phyloP scores from a whole-genome alignment of 2,329 filamentous ascomycete species.

The Colletotrichum musicola region DNA sequence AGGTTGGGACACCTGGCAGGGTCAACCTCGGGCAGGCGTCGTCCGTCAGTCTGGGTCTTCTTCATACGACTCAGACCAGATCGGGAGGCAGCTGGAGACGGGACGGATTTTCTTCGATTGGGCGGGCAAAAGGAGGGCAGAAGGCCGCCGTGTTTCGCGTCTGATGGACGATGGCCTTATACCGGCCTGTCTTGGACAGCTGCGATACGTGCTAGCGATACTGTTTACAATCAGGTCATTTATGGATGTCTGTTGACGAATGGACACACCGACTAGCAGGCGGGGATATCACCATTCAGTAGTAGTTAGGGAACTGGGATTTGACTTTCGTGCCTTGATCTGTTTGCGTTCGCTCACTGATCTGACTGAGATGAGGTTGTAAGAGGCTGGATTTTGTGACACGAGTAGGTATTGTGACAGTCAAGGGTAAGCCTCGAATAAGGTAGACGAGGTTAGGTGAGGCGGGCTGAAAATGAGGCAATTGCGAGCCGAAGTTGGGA shows the following conservation, averaged over 20 bases:
- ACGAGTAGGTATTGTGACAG: too few species aligned
- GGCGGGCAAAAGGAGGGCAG: background rate
- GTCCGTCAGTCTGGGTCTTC: conserved; percentile 24
- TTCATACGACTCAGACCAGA: conserved; percentile 28
- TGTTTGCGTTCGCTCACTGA: background rate
- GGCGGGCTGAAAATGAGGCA: background rate
- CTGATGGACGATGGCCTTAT: conserved; percentile 2
- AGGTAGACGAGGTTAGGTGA: too few species aligned
- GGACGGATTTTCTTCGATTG: conserved; percentile 24
- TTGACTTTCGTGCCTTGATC: conserved; percentile 17
- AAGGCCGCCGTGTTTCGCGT: conserved; percentile 3
- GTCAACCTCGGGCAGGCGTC: conserved; percentile 36
- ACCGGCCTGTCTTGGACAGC: conserved; percentile 22
- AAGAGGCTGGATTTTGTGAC: too few species aligned
- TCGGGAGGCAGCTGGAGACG: conserved; percentile 24
- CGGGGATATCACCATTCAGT: conserved; percentile 18
- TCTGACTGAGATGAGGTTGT: too few species aligned
- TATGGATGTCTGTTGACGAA: conserved; percentile 28
- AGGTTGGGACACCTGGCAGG: conserved; percentile 40
- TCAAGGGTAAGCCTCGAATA: too few species aligned
- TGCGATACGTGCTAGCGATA: conserved; percentile 28
- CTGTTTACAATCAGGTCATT: conserved; percentile 28
- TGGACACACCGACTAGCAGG: conserved; percentile 24
- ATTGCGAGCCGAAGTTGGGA: background rate
- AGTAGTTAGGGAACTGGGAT: conserved; percentile 26